Evolutionary conservation across 2,329 filamentous ascomycete species (phyloP).

Genomic region (Aquanectria penicillioides): DNA sequence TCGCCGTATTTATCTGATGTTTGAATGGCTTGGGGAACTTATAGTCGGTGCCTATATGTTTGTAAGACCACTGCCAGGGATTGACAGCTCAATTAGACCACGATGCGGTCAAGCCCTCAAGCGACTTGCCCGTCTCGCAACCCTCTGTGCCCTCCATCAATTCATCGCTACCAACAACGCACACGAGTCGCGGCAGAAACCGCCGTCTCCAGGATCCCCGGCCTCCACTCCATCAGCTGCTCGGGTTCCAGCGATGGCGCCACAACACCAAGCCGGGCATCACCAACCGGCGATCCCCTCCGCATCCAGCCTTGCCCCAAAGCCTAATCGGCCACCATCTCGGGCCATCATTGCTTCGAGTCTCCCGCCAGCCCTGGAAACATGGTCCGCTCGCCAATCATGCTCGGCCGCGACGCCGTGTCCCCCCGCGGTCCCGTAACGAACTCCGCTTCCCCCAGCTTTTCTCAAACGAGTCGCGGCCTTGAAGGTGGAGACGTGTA

Average conservation of each 20-base stretch:
- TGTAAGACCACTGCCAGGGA: too few species aligned
- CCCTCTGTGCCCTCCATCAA: too few species aligned
- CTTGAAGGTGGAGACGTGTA: slow-evolving; percentile 6
- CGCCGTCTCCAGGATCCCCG: not conserved
- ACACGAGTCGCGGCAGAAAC: not conserved
- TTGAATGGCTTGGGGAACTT: too few species aligned
- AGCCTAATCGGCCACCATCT: slow-evolving; percentile 20
- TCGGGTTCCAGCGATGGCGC: not conserved
- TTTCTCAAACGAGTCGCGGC: slow-evolving; percentile 32
- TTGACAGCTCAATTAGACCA: too few species aligned
- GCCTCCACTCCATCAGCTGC: not conserved
- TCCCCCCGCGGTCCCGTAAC: slow-evolving; percentile 24
- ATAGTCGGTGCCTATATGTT: too few species aligned
- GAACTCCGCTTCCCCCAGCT: slow-evolving; percentile 28
- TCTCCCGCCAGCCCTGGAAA: slow-evolving; percentile 3
- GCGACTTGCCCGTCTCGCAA: too few species aligned
- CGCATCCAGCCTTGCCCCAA: not conserved
- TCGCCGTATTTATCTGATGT: too few species aligned
- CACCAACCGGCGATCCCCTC: not conserved
- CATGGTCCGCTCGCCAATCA: slow-evolving; percentile 17
- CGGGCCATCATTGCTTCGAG: slow-evolving; percentile 35
- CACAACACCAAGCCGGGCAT: not conserved
- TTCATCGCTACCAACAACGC: not conserved
- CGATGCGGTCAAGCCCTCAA: too few species aligned
- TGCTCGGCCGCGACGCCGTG: not conserved